Evolutionary conservation across 1,139 yeast genomes (phyloP), one percentile per base, ranked within the genome.

Genomic region (Yamadazyma diospyri): DNA sequence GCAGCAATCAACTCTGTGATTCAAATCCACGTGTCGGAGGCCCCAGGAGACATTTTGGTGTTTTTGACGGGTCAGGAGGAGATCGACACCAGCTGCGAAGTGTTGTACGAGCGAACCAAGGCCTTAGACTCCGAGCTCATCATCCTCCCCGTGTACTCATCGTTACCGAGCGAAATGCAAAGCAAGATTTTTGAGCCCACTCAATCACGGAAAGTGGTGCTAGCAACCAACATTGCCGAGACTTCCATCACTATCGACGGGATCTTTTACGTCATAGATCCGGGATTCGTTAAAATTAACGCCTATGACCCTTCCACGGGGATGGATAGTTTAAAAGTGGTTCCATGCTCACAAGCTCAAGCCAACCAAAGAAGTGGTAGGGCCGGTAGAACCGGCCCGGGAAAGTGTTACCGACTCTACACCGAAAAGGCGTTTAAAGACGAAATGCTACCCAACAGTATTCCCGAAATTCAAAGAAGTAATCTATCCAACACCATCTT

Each of bases 391-490:
- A 83, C 92, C 0, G 92, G 89, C 0, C 94, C 94, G 0, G 94
- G 94, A 3, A 76, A 80, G 40, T 84, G 94, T 48, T 84, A 78
- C 48, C 55, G 94, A 31, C 57, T 84, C 16, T 84, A 84, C 53
- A 83, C 94, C 0, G 83, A 82, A 46, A 54, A 65, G 15, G 85
- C 89, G 0, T 84, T 58, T 50, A 57, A 74, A 28, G 68, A 63
- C 33, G 98, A 94, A 52, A 87, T 92, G 96, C 59, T 80, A 13
- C 80, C 92, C 2, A 83, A 81, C 42, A 76, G 95, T 0, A 70
- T 85, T 3, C 98, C 99, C 0, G 98, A 92, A 51, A 92, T 92
- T 35, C 95, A 88, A 56, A 67, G 99, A 40, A 94, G 85, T 51
- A 92, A 94, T 53, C 60, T 92, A 39, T 76, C 95, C 4, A 76